These are phyloP conservation scores for Ganoderma meredithae DNA, from an alignment of 1,284 basidiomycete genomes.

Conservation along the genomic window DNA sequence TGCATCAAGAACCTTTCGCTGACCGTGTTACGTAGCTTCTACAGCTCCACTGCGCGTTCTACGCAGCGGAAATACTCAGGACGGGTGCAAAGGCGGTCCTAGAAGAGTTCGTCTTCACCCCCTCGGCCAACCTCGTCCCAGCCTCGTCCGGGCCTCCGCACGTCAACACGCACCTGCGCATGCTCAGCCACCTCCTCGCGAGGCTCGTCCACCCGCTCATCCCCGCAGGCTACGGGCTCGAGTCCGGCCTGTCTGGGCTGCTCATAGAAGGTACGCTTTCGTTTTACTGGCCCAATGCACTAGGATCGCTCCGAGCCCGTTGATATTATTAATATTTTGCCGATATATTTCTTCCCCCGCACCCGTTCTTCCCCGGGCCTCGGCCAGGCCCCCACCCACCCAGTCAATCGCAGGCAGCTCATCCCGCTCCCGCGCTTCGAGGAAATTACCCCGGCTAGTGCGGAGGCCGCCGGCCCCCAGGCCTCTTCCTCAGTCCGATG, in stretches of 20 bases:
- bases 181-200: slow-evolving; percentile 40
- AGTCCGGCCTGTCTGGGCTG: slow-evolving; percentile 70
- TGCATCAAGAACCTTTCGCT: not conserved
- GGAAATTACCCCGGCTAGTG: not conserved
- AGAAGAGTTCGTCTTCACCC: slow-evolving; percentile 56
- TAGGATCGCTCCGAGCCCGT: not conserved
- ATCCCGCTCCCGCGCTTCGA: not conserved
- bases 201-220: slow-evolving; percentile 46
- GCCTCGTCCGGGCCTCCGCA: not conserved
- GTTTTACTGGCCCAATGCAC: not conserved
- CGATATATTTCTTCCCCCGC: not conserved
- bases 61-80: slow-evolving; percentile 51
- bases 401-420: not conserved
- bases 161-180: not conserved
- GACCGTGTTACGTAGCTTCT: slow-evolving; percentile 51
- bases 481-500: not conserved
- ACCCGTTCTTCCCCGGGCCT: not conserved
- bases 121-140: slow-evolving; percentile 5
- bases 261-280: slow-evolving; percentile 60
- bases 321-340: not conserved
- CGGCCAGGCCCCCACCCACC: slow-evolving; percentile 1
- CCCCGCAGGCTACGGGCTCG: slow-evolving; percentile 66
- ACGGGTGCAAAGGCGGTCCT: slow-evolving; percentile 51
- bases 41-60: slow-evolving; percentile 60
- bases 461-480: not conserved